Percentiles rank a stretch among this genome's conserved stretches.
Evolutionary conservation across 768 basidiomycete species (phyloP).

Genomic region (Cyathus striatus): DNA sequence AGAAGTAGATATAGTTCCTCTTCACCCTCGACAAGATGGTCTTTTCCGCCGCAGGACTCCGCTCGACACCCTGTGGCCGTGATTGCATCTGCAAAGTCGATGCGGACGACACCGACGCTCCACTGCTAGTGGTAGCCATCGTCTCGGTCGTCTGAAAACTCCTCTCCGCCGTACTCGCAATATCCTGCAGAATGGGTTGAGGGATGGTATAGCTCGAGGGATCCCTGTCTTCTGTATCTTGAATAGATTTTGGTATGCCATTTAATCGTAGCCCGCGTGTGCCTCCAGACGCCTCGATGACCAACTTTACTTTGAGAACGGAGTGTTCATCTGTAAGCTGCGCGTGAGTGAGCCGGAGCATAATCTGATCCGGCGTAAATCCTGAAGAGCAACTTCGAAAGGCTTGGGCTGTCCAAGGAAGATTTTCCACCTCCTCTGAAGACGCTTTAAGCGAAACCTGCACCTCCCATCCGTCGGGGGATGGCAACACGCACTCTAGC

Average conservation of each 20-base stretch:
- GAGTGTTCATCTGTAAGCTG: slow-evolving; percentile 68
- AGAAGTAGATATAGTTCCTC: slow-evolving; percentile 97
- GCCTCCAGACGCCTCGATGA: slow-evolving; percentile 75
- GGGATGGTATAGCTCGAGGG: slow-evolving; percentile 53
- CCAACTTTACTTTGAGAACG: slow-evolving; percentile 73
- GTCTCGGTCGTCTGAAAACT: slow-evolving; percentile 69
- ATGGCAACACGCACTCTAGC: slow-evolving; percentile 77
- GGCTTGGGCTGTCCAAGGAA: slow-evolving; percentile 70
- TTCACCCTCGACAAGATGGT: slow-evolving; percentile 82
- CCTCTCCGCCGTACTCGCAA: slow-evolving; percentile 61
- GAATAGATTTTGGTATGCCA: slow-evolving; percentile 68
- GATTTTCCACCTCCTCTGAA: slow-evolving; percentile 61
- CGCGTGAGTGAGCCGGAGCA: slow-evolving; percentile 70
- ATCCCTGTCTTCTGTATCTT: slow-evolving; percentile 63
- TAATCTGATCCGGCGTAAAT: slow-evolving; percentile 40
- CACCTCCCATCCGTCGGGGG: slow-evolving; percentile 81
- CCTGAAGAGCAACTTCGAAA: slow-evolving; percentile 34
- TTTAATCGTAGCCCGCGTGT: slow-evolving; percentile 82
- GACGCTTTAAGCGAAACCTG: slow-evolving; percentile 73
- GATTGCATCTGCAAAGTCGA: slow-evolving; percentile 25
- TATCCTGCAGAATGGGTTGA: slow-evolving; percentile 67
- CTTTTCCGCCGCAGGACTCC: slow-evolving; percentile 68
- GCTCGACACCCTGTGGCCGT: slow-evolving; percentile 31
- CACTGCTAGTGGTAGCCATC: slow-evolving; percentile 42
- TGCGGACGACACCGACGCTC: slow-evolving; percentile 32